A percentile compares a stretch with the other conserved stretches of the same genome.
phyloP scores from a whole-genome alignment of 306 rosid species.

The Prunus mume region DNA sequence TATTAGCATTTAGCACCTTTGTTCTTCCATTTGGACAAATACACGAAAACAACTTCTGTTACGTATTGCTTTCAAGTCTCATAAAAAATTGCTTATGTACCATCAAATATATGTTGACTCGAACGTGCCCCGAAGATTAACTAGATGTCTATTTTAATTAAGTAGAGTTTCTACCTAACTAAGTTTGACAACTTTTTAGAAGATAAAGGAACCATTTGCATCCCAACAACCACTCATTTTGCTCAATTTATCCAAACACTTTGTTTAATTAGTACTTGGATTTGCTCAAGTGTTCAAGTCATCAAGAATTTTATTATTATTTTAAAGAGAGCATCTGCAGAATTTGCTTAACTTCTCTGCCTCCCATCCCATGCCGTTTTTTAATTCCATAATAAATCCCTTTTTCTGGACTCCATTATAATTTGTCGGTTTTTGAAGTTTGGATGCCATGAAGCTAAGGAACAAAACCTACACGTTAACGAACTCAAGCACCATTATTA shows the following conservation, averaged over 20 bases:
- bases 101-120: background rate
- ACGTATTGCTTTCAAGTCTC: background rate
- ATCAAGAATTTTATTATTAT: background rate
- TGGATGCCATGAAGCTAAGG: background rate
- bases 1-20: background rate
- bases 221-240: constrained; percentile 11
- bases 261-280: background rate
- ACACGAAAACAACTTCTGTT: background rate
- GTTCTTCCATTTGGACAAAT: constrained; percentile 6
- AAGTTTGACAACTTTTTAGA: background rate
- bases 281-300: constrained; percentile 14
- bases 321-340: background rate
- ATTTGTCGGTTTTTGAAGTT: background rate
- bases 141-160: background rate
- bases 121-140: background rate
- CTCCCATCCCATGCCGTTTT: background rate
- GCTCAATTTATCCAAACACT: background rate
- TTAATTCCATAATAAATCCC: background rate
- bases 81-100: background rate
- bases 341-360: background rate
- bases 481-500: background rate
- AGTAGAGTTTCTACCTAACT: background rate
- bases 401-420: background rate
- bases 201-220: background rate
- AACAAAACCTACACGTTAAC: constrained; percentile 4